phyloP scores from a whole-genome alignment of 352 stramenopile species.

The Globisporangium solare region DNA sequence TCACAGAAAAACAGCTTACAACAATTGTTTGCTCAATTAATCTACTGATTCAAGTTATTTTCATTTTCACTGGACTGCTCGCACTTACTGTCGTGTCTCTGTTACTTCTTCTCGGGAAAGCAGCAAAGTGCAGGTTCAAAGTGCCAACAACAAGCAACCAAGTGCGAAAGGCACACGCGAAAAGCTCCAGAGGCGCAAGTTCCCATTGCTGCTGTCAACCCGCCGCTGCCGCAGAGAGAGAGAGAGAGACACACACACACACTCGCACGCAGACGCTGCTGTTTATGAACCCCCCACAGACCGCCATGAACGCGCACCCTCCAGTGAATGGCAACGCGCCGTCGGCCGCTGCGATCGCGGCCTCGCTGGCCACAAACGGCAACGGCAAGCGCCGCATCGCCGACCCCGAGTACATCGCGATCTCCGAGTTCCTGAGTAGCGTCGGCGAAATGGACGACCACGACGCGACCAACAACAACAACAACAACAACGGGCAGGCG shows the following conservation, averaged over 20 bases:
- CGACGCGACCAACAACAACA: conserved; percentile 7
- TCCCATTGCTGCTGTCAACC: neutral
- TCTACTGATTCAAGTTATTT: too few species aligned
- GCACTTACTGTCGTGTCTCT: neutral
- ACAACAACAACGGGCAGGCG: neutral
- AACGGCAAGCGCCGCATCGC: conserved; percentile 23
- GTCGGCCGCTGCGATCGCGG: conserved; percentile 10
- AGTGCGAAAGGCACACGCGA: neutral
- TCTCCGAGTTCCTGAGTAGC: conserved; percentile 63
- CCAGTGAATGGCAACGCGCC: neutral
- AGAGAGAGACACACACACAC: neutral
- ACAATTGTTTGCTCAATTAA: too few species aligned
- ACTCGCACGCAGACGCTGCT: too few species aligned
- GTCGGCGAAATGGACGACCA: conserved; percentile 64
- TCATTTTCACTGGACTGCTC: too few species aligned
- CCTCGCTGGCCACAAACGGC: conserved; percentile 5
- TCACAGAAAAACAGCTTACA: too few species aligned
- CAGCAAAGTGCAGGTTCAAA: neutral
- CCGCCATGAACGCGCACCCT: neutral
- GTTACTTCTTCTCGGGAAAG: neutral
- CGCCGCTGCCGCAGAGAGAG: neutral
- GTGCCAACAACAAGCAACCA: neutral
- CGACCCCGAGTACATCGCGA: conserved; percentile 57
- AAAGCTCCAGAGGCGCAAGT: neutral
- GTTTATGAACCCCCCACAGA: neutral